Evolutionary conservation across 75 land plant genomes (phyloP).

Genomic region (Cunninghamia lanceolata): DNA sequence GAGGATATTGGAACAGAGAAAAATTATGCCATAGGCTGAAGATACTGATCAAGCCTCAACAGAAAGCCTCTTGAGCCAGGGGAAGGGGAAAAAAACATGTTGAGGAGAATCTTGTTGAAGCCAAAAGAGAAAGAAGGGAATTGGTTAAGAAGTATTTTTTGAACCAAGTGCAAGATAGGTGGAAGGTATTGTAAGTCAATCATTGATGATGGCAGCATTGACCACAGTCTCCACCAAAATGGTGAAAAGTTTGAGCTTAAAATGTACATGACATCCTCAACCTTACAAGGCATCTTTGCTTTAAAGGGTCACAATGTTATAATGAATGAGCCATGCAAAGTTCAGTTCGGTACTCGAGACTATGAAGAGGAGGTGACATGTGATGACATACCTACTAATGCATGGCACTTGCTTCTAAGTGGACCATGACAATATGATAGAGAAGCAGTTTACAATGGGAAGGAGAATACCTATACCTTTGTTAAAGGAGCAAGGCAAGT

Average conservation of each 20-base stretch:
- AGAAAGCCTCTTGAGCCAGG: no score
- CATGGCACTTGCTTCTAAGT: neutral
- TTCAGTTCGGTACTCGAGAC: neutral
- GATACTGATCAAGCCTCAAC: no score
- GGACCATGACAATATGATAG: neutral
- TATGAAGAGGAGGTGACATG: neutral
- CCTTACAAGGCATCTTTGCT: neutral
- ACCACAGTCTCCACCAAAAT: neutral
- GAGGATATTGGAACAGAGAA: no score
- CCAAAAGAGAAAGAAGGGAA: neutral
- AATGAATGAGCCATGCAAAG: neutral
- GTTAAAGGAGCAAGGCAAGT: neutral
- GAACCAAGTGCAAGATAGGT: neutral
- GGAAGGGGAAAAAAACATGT: no score
- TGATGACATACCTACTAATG: neutral
- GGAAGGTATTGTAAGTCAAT: neutral
- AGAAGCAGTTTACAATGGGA: neutral
- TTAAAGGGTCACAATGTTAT: neutral
- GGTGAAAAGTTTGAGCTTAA: neutral
- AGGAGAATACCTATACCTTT: slow-evolving; percentile 1
- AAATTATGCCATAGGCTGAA: no score
- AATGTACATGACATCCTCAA: neutral
- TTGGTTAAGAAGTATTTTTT: neutral
- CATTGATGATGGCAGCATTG: neutral
- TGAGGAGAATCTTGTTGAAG: neutral